Evolutionary conservation across 768 basidiomycete genomes (phyloP), one percentile per base, ranked within the genome.

Genomic region (Lactifluus echinatus): DNA sequence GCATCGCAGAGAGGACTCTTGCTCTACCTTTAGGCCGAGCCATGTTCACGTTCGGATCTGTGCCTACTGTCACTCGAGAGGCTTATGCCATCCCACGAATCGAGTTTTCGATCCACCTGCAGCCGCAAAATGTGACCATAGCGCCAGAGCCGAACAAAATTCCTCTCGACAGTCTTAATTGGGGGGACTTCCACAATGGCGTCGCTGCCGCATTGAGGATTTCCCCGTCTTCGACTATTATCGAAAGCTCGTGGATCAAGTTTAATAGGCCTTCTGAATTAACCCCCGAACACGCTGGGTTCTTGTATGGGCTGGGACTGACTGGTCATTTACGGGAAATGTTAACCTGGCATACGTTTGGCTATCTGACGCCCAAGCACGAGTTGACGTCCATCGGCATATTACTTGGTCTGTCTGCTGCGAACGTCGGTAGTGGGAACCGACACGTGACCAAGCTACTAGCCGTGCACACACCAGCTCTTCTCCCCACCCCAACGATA

Each of bases 141-240:
- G 69, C 78, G 15, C 82, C 85, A 0, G 89, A 91, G 56, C 67
- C 75, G n/a, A 84, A 84, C 19, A 88, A 90, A 68, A 79, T 93
- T 57, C 75, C 79, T 0, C 63, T 71, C 0, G 94, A 97, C 42
- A 85, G 84, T 29, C 71, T 81, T 5, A 80, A 77, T 50, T 99
- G 95, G 96, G 93, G 90, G n/a, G 89, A 94, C 59, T 99, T 99
- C 71, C 93, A 98, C 71, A 93, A 95, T 61, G 96, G 96, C 10
- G 95, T 96, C 0, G 92, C 93, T 8, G 89, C 92, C 4, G 96
- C 87, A 2, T 70, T 99, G 43, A 84, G 90, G 7, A 83, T 97
- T 49, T 83, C 87, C 0, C 83, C 89, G 0, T 78, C 80, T n/a
- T 80, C 85, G 8, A 71, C 74, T 47, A 83, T 82, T 10, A 80